Base-by-base conservation (phyloP, 2,329 filamentous ascomycete species). In the Aspergillus spinulosporus region DNA sequence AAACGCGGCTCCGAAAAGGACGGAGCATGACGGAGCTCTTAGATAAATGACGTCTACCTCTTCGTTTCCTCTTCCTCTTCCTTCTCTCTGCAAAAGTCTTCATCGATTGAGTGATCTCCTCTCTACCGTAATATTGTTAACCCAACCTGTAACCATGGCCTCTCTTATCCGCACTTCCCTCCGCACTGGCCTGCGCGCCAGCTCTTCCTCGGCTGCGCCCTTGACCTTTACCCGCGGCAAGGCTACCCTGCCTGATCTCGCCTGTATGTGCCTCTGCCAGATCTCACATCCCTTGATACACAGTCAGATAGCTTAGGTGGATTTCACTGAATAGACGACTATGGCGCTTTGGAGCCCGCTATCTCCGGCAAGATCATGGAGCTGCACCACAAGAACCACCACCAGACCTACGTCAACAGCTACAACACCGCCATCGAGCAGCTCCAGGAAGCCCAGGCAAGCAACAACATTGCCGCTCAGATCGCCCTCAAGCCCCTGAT, bases 301-400 rank as follows among this genome's bases (percentile, higher is more conserved):
- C 36, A 5, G 37, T 39, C n/a, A 32, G 29, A 49, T 43, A 40
- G 21, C 47, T 34, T 8, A 32, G 44, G 51, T 37, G 48, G 36
- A 40, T 39, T 14, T n/a, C 6, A 44, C 28, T 46, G 21, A 14
- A 29, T 42, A 96, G 93, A 97, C 74, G 94, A 97, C 82, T 99
- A 97, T 76, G 90, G 88, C 72, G 94, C 92, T 51, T 91, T 99
- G 68, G 94, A 99, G 80, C 85, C 84, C 64, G 76, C 82, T 72
- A 83, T 96, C 79, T 92, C 88, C 48, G 88, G 89, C 74, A 86
- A 94, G 78, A 96, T 96, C 80, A 96, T 96, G 92, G 90, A 96
- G 80, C 85, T 96, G 45, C 92, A 96, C 82, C 89, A 96, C 84
- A 87, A 84, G 79, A 93, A 92, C 78, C 92, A 96, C 83, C 92